Evolutionary conservation across 768 basidiomycete genomes (phyloP).

Genomic region (Gelatoporia subvermispora): DNA sequence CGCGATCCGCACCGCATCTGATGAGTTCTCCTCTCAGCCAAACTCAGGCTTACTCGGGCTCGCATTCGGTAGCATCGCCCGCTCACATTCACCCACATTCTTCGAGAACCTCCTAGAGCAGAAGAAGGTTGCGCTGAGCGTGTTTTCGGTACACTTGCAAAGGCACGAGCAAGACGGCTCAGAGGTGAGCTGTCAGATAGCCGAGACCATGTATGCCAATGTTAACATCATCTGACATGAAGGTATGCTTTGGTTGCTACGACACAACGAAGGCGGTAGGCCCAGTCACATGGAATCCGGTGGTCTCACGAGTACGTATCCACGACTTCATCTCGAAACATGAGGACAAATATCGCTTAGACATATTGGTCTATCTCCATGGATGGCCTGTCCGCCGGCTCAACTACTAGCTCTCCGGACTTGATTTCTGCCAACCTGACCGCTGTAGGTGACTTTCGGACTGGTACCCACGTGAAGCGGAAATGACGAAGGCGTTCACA

Average conservation of each 20-base stretch:
- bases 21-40: conserved; percentile 46
- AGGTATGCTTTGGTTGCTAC: conserved; percentile 41
- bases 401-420: not conserved
- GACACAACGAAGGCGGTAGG: conserved; percentile 34
- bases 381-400: conserved; percentile 38
- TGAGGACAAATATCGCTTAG: conserved; percentile 22
- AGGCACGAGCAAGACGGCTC: conserved; percentile 38
- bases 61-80: conserved; percentile 55
- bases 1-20: conserved; percentile 40
- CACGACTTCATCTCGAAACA: not conserved
- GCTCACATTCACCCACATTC: conserved; percentile 43
- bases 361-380: conserved; percentile 59
- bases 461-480: conserved; percentile 3
- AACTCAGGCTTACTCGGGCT: conserved; percentile 58
- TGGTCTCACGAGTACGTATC: conserved; percentile 28
- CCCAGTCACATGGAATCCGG: conserved; percentile 32
- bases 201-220: not conserved
- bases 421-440: conserved; percentile 20
- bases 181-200: conserved; percentile 31
- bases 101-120: conserved; percentile 56
- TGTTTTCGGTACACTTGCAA: conserved; percentile 60
- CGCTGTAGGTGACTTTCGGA: conserved; percentile 30
- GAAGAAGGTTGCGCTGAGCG: conserved; percentile 35
- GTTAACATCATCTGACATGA: not conserved
- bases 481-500: no score